Percentiles rank a stretch among this genome's conserved stretches.
phyloP scores from a whole-genome alignment of 78 protist genomes.

The Dictyostelium discoideum region DNA sequence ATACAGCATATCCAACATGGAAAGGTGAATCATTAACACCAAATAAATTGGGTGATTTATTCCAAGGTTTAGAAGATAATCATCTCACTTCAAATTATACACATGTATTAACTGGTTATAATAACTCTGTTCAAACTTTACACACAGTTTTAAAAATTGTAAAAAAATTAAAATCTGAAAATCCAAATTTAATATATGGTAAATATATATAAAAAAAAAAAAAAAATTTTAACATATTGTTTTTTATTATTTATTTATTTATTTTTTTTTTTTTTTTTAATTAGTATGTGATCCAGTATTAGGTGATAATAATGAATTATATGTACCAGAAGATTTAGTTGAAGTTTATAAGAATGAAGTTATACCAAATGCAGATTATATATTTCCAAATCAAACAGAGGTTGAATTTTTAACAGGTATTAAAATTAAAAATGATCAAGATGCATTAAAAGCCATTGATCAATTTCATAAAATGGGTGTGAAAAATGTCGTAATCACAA shows the following conservation, averaged over 20 bases:
- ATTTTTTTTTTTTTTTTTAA: not conserved
- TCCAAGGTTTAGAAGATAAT: conserved; percentile 78
- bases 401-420: conserved; percentile 80
- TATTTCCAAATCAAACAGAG: conserved; percentile 92
- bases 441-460: conserved; percentile 65
- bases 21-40: conserved; percentile 84
- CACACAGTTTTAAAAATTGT: conserved; percentile 51
- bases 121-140: conserved; percentile 70
- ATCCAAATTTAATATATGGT: conserved; percentile 83
- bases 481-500: conserved; percentile 83
- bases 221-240: no score
- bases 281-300: conserved; percentile 88
- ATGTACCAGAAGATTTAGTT: conserved; percentile 83
- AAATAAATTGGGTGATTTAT: conserved; percentile 62
- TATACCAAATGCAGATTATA: conserved; percentile 72
- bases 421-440: conserved; percentile 44
- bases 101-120: conserved; percentile 89
- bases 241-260: no score
- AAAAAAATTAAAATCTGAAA: not conserved
- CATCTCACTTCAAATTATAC: conserved; percentile 52
- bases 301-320: conserved; percentile 90
- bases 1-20: conserved; percentile 87
- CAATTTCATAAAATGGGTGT: conserved; percentile 74
- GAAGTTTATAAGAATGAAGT: conserved; percentile 65
- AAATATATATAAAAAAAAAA: not conserved